Evolutionary conservation across 2,329 filamentous ascomycete genomes (phyloP).

Genomic region (Apiospora pterosperma): DNA sequence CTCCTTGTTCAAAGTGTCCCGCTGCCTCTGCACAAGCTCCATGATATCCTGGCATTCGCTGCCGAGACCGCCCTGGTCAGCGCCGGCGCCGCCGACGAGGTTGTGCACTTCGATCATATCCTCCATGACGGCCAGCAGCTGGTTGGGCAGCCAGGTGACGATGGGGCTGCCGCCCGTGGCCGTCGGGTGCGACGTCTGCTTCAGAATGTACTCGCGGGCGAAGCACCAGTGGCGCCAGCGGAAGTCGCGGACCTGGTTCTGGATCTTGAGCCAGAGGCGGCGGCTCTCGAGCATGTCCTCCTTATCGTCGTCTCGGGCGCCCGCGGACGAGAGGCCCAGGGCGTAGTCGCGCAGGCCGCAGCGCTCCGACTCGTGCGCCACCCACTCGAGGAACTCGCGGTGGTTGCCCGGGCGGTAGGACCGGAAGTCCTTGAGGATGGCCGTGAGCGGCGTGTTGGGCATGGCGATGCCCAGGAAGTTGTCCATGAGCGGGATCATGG

Average conservation of each 20-base stretch:
- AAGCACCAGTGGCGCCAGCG: constrained; percentile 85
- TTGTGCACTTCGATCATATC: constrained; percentile 63
- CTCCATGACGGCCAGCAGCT: constrained; percentile 69
- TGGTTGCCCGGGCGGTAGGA: constrained; percentile 88
- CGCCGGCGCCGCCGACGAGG: constrained; percentile 35
- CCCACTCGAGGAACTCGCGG: constrained; percentile 75
- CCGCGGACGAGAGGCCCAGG: constrained; percentile 31
- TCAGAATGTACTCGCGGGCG: constrained; percentile 79
- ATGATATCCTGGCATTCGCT: constrained; percentile 57
- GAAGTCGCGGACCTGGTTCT: constrained; percentile 78
- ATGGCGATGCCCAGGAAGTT: constrained; percentile 83
- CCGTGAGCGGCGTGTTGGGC: constrained; percentile 84
- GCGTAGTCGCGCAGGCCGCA: constrained; percentile 58
- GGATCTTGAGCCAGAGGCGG: constrained; percentile 58
- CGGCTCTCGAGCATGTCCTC: constrained; percentile 45
- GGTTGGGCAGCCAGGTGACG: constrained; percentile 81
- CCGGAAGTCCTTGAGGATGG: constrained; percentile 85
- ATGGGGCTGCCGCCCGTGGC: constrained; percentile 80
- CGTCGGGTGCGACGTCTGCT: constrained; percentile 71
- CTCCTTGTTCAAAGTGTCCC: constrained; percentile 66
- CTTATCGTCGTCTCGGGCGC: constrained; percentile 22
- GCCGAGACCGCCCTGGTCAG: constrained; percentile 38
- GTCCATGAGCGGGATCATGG: constrained; percentile 88
- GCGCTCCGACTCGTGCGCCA: constrained; percentile 48
- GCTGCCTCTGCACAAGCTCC: constrained; percentile 62